Conservation (phyloP, 805 yeast species). For the Metschnikowia anglica region DNA sequence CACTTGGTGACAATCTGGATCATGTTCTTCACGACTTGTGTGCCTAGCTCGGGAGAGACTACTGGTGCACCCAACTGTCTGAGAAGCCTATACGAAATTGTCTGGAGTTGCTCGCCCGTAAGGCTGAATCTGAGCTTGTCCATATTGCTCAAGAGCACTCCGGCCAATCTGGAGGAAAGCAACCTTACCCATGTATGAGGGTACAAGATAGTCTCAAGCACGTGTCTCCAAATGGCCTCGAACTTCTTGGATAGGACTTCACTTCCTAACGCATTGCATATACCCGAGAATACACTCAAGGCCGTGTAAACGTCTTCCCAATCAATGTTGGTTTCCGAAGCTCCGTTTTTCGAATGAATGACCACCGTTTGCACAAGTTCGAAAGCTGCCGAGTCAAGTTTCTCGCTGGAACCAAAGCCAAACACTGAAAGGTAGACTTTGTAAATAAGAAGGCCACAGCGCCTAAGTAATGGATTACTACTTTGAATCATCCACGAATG, state of each 20-base stretch:
- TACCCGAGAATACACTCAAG: conserved; percentile 49
- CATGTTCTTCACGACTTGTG: conserved; percentile 65
- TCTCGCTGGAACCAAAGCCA: conserved; percentile 39
- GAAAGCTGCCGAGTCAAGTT: conserved; percentile 42
- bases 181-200: conserved; percentile 94
- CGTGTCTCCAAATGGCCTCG: conserved; percentile 48
- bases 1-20: conserved; percentile 61
- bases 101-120: conserved; percentile 54
- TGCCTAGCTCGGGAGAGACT: conserved; percentile 60
- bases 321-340: conserved; percentile 36
- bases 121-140: conserved; percentile 35
- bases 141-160: conserved; percentile 47
- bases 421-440: conserved; percentile 55
- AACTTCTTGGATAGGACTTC: conserved; percentile 28
- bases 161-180: conserved; percentile 58
- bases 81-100: conserved; percentile 62
- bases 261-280: conserved; percentile 40
- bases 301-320: conserved; percentile 82
- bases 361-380: conserved; percentile 27
- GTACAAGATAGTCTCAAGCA: conserved; percentile 60
- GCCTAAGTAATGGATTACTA: conserved; percentile 50
- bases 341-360: conserved; percentile 33
- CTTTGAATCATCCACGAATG: conserved; percentile 64
- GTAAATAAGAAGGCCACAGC: conserved; percentile 75
- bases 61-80: conserved; percentile 83